Percentiles rank a stretch among this genome's conserved stretches.
Conservation (phyloP, 2,329 filamentous ascomycete genomes). For the Hypoxylon sp. region DNA sequence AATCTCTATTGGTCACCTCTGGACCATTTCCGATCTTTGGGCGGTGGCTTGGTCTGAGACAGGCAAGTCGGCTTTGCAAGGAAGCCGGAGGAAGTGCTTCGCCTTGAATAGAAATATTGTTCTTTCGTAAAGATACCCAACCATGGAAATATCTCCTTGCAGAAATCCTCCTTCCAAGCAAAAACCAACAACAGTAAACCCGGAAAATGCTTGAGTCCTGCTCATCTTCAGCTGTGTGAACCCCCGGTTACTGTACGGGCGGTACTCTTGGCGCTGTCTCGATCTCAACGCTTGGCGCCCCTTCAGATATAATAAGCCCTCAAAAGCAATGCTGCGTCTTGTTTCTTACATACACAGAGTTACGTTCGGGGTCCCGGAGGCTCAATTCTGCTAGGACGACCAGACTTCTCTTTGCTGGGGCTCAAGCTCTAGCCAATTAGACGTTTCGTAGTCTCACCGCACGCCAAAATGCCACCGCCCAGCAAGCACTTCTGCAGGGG, state of each 20-base stretch:
- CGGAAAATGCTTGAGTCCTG: background rate
- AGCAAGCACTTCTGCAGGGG: conserved; percentile 24
- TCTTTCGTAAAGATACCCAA: conserved; percentile 1
- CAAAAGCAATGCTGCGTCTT: background rate
- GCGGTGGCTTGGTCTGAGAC: conserved; percentile 14
- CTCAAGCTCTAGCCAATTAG: conserved; percentile 14
- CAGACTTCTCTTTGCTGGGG: conserved; percentile 1
- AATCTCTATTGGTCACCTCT: background rate
- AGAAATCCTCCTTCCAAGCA: background rate
- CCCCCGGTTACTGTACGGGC: conserved; percentile 22
- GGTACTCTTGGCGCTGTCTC: conserved; percentile 30
- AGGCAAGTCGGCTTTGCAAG: background rate
- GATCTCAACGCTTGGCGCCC: conserved; percentile 33
- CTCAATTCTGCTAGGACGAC: background rate
- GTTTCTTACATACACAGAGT: background rate
- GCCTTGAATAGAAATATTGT: conserved; percentile 14
- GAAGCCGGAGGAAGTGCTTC: background rate
- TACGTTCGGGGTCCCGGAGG: too few species aligned
- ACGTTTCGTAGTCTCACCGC: background rate
- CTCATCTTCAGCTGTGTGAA: conserved; percentile 17
- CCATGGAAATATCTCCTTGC: background rate
- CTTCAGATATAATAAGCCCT: conserved; percentile 13
- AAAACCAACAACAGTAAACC: background rate
- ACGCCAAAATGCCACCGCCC: conserved; percentile 1
- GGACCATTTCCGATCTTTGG: background rate